Conservation (phyloP, 2,329 filamentous ascomycete genomes). For the Verticillium nonalfalfae region DNA sequence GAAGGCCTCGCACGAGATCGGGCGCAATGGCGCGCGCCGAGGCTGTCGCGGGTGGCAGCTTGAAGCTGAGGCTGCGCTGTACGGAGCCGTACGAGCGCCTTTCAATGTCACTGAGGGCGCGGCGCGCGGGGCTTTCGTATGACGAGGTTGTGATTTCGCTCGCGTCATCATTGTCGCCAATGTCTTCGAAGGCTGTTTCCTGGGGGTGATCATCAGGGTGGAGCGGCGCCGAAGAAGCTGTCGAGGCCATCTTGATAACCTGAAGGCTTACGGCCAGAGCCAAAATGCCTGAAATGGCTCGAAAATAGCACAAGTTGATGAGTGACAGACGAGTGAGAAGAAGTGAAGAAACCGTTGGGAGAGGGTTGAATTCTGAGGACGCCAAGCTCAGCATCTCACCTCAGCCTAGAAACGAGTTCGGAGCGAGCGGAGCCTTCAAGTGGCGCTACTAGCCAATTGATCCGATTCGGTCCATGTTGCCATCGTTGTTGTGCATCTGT, state of each 20-base stretch:
- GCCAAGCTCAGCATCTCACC: background rate
- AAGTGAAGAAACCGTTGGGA: background rate
- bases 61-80: background rate
- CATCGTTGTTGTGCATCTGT: background rate
- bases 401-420: background rate
- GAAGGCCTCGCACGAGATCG: conserved; percentile 35
- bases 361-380: background rate
- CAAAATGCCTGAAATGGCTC: background rate
- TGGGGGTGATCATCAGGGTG: background rate
- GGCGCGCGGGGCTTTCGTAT: background rate
- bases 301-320: background rate
- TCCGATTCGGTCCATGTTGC: background rate
- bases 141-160: background rate
- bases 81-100: background rate
- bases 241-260: background rate
- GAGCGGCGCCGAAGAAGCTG: background rate
- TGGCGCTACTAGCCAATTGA: background rate
- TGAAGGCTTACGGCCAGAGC: background rate
- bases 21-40: conserved; percentile 29
- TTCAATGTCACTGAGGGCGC: background rate
- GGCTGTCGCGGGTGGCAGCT: background rate
- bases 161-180: background rate
- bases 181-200: background rate
- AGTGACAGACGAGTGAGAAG: background rate
- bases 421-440: background rate